These are phyloP conservation scores for Ganoderma lucidum DNA, from an alignment of 1,284 basidiomycete genomes.

Conservation along the genomic window DNA sequence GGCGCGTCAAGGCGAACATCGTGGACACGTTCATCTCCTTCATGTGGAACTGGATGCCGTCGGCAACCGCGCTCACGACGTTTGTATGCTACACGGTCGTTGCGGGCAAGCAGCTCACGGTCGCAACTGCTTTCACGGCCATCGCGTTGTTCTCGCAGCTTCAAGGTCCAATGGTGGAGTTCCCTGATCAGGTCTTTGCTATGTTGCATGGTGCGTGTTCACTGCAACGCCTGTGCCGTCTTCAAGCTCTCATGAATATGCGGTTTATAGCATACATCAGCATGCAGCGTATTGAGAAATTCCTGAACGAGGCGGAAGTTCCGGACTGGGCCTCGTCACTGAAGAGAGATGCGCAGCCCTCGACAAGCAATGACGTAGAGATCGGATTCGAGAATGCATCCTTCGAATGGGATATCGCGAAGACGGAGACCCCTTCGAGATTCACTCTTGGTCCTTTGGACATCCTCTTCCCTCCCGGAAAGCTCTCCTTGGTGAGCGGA, in stretches of 20 bases:
- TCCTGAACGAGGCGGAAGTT: slow-evolving; percentile 69
- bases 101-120: slow-evolving; percentile 63
- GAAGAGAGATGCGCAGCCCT: slow-evolving; percentile 35
- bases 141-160: slow-evolving; percentile 71
- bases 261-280: slow-evolving; percentile 64
- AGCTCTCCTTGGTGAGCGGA: slow-evolving; percentile 74
- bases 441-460: slow-evolving; percentile 68
- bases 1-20: slow-evolving; percentile 71
- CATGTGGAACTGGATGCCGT: slow-evolving; percentile 78
- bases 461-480: slow-evolving; percentile 63
- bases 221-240: background rate
- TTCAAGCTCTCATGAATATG: slow-evolving; percentile 16
- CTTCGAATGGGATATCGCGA: slow-evolving; percentile 63
- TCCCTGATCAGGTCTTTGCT: slow-evolving; percentile 70
- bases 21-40: slow-evolving; percentile 66
- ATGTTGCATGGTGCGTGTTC: slow-evolving; percentile 60
- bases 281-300: slow-evolving; percentile 73
- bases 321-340: slow-evolving; percentile 72
- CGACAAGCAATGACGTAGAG: slow-evolving; percentile 32
- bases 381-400: slow-evolving; percentile 62
- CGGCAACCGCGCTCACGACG: slow-evolving; percentile 67
- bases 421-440: slow-evolving; percentile 41
- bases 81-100: slow-evolving; percentile 73
- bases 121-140: slow-evolving; percentile 75
- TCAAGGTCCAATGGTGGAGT: slow-evolving; percentile 68